A percentile compares a stretch with the other conserved stretches of the same genome.
These are phyloP conservation scores for Acanthamoeba pearcei DNA, from an alignment of 208 protist genomes.

Conservation along the genomic window DNA sequence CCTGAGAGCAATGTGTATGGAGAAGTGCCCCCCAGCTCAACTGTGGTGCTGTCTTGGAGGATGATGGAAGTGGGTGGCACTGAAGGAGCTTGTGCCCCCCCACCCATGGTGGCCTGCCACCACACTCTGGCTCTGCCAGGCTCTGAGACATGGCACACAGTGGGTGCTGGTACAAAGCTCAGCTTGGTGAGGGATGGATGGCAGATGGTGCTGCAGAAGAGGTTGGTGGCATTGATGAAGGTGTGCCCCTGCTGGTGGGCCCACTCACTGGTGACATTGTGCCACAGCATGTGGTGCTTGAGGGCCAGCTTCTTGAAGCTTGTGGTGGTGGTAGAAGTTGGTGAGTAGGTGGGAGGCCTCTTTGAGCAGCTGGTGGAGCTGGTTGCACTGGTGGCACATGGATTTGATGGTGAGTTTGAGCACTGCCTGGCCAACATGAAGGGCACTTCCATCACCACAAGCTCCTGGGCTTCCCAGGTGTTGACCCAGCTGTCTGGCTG, in stretches of 20 bases:
- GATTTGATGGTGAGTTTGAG: too few species aligned
- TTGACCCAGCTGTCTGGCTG: not conserved
- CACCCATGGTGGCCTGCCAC: too few species aligned
- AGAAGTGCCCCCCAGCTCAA: not conserved
- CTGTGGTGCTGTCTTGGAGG: not conserved
- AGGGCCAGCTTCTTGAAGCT: not conserved
- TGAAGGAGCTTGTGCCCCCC: too few species aligned
- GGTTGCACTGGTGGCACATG: too few species aligned
- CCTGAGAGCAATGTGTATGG: not conserved
- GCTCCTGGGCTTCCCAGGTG: not conserved
- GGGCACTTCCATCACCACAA: not conserved
- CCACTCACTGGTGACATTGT: not conserved
- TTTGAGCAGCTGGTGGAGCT: too few species aligned
- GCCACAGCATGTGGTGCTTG: not conserved
- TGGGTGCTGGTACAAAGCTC: not conserved
- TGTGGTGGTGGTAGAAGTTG: not conserved
- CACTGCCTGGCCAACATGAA: not conserved
- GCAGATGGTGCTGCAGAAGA: not conserved
- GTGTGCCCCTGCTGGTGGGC: not conserved
- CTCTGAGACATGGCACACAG: not conserved
- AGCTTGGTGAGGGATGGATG: not conserved
- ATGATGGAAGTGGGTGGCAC: not conserved
- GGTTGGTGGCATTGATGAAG: not conserved
- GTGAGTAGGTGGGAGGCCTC: too few species aligned
- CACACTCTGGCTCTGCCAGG: not conserved